phyloP scores from a whole-genome alignment of 2,329 filamentous ascomycete genomes.

The Penicillium psychrosexuale region DNA sequence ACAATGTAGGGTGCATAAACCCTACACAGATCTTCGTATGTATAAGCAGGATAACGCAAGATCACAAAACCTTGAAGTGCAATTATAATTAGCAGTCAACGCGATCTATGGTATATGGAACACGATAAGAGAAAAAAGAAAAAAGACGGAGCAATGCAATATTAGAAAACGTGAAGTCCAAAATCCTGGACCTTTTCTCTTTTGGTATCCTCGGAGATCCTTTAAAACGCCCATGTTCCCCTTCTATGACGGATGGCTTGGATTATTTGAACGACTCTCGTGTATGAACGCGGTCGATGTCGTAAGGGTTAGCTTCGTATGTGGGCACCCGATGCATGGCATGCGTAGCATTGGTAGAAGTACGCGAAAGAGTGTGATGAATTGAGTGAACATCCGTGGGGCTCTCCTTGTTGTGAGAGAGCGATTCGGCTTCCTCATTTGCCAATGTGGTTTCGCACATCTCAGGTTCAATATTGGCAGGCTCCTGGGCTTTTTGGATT shows the following conservation, averaged over 20 bases:
- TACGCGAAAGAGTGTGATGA: slow-evolving; percentile 9
- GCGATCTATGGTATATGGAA: slow-evolving; percentile 4
- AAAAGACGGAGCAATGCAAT: background rate
- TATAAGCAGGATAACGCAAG: background rate
- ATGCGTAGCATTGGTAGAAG: slow-evolving; percentile 7
- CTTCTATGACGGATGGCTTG: background rate
- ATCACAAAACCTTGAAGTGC: background rate
- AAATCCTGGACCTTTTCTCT: background rate
- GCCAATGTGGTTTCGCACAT: background rate
- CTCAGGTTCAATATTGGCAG: background rate
- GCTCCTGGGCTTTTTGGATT: background rate
- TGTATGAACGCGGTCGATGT: slow-evolving; percentile 19
- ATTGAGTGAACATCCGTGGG: slow-evolving; percentile 16
- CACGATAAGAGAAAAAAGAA: background rate
- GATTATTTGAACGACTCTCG: slow-evolving; percentile 21
- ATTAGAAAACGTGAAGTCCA: background rate
- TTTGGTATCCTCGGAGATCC: background rate
- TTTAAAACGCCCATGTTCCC: background rate
- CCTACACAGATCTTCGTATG: background rate
- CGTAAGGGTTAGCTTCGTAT: slow-evolving; percentile 21
- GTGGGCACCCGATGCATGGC: slow-evolving; percentile 15
- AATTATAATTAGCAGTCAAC: slow-evolving; percentile 3
- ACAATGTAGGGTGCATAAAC: background rate
- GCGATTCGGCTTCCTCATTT: background rate
- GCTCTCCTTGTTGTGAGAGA: slow-evolving; percentile 9